Base-by-base conservation (phyloP, 306 rosid species). In the Inga laurina region DNA sequence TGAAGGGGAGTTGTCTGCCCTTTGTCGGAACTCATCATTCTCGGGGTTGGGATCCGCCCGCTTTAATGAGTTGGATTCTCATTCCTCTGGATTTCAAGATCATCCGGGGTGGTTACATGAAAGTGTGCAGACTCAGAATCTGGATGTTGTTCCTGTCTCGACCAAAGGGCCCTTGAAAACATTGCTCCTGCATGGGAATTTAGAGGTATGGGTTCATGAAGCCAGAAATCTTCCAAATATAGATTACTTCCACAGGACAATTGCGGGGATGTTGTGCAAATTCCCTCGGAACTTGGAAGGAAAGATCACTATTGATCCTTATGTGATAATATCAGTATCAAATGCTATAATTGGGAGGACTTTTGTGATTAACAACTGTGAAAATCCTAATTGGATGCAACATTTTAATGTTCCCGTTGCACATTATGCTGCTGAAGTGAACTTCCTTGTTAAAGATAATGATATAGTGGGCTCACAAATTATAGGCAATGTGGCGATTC, bases 201-300 rank as follows among this genome's bases (percentile, higher is more conserved):
- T 96, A 44, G 99, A 96, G 84, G 94, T 96, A 71, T 91, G 92
- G 89, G 84, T 96, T 62, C 83, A 88, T 81, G 87, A 83, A 45
- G 99, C 99, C 18, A 85, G 57, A 37, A 84, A 92, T 83, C 97
- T 96, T 86, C 99, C 99, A 7, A 96, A 96, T 83, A 89, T 94
- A 97, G 99, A 96, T 86, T 91, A 91, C 97, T 96, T 96, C 85
- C 99, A 94, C 84, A 96, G 87, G 75, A 94, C 98, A 35, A 83
- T 94, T 66, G 98, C 94, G 54, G 97, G 90, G 76, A 13, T 96
- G 90, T 86, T 96, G 78, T 54, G 86, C 34, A 91, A 4, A 44
- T 84, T 92, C 30, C 94, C 95, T 39, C 43, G 43, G 41, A 39
- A 39, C 43, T 39, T 39, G 43, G 43, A 39, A 37, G 93, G 89